Conservation (phyloP, 176 grass and related monocot species). For the Hyparrhenia diplandra region DNA sequence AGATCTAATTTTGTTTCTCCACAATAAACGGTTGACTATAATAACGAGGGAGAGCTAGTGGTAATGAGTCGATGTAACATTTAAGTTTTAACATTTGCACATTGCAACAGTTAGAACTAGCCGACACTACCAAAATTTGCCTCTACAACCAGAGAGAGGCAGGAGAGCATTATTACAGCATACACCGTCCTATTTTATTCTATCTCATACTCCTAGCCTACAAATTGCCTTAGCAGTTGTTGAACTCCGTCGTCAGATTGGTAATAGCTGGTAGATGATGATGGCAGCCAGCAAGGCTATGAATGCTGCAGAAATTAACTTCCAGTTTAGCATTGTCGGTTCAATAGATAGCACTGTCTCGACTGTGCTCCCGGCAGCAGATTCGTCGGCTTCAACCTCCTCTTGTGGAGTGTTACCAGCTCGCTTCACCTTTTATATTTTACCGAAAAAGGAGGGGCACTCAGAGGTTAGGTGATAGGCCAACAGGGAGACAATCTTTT, state of each 20-base stretch:
- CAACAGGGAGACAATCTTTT: neutral
- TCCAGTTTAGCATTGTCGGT: slow-evolving; percentile 41
- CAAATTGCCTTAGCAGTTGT: neutral
- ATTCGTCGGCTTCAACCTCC: slow-evolving; percentile 30
- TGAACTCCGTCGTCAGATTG: slow-evolving; percentile 1
- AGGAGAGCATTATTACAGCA: neutral
- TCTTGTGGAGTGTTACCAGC: neutral
- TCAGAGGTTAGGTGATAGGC: neutral
- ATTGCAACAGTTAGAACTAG: neutral
- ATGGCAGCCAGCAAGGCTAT: slow-evolving; percentile 38
- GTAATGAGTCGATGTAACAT: neutral
- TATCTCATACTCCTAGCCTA: neutral
- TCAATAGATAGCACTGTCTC: slow-evolving; percentile 48
- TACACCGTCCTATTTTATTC: neutral
- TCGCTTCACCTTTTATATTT: slow-evolving; percentile 33
- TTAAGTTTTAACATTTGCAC: neutral
- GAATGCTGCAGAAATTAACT: slow-evolving; percentile 39
- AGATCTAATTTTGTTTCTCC: too few relatives aligned
- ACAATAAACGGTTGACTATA: too few relatives aligned
- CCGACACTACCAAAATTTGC: slow-evolving; percentile 3
- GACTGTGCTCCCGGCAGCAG: neutral
- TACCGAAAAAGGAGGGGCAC: neutral
- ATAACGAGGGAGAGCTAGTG: neutral
- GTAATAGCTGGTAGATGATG: slow-evolving; percentile 31
- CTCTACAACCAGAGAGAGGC: neutral